phyloP scores from a whole-genome alignment of 2,329 filamentous ascomycete species.

The Fusarium keratoplasticum region DNA sequence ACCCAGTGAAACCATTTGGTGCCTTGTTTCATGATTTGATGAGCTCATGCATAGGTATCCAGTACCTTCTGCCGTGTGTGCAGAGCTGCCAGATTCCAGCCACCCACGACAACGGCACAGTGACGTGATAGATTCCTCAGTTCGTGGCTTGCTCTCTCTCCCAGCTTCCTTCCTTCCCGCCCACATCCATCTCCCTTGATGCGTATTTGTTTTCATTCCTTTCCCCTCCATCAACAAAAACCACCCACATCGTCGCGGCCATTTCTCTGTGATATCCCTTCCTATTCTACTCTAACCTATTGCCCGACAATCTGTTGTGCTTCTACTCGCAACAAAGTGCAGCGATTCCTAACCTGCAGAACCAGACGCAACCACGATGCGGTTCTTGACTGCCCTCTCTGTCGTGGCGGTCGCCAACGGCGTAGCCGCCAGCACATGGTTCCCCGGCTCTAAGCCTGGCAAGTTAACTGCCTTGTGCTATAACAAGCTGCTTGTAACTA shows the following conservation, averaged over 20 bases:
- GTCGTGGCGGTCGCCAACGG: slow-evolving; percentile 77
- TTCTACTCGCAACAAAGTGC: not conserved
- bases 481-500: not conserved
- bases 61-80: slow-evolving; percentile 19
- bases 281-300: not conserved
- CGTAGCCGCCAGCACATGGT: slow-evolving; percentile 83
- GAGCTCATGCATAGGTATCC: slow-evolving; percentile 30
- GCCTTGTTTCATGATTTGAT: slow-evolving; percentile 12
- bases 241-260: slow-evolving; percentile 7
- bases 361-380: slow-evolving; percentile 69
- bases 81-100: slow-evolving; percentile 33
- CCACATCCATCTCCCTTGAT: slow-evolving; percentile 15
- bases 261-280: slow-evolving; percentile 14
- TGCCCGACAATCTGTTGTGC: slow-evolving; percentile 4
- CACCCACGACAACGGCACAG: slow-evolving; percentile 37
- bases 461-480: slow-evolving; percentile 49
- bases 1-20: slow-evolving; percentile 16
- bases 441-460: slow-evolving; percentile 81
- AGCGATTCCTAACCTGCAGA: not conserved
- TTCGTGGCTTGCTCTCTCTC: slow-evolving; percentile 30
- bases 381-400: slow-evolving; percentile 77
- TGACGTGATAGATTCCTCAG: slow-evolving; percentile 46
- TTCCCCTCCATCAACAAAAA: slow-evolving; percentile 5
- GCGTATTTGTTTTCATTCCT: slow-evolving; percentile 20
- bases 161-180: slow-evolving; percentile 21